A percentile compares a stretch with the other conserved stretches of the same genome.
These are phyloP conservation scores for Ricinus communis DNA, from an alignment of 345 rosid genomes.

Conservation along the genomic window DNA sequence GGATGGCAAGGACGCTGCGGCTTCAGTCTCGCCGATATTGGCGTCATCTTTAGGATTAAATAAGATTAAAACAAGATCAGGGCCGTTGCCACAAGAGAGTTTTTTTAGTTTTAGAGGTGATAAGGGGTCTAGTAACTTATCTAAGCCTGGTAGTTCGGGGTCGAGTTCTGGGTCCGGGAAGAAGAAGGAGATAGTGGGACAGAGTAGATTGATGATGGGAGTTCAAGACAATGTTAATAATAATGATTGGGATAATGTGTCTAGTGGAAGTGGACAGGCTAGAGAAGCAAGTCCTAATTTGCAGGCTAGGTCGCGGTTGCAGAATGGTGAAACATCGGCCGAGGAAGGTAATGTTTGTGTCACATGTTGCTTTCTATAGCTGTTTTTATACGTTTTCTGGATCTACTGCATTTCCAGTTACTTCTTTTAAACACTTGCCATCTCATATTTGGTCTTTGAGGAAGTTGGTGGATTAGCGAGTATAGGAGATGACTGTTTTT, in stretches of 20 bases:
- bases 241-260: slow-evolving; percentile 41
- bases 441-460: not conserved
- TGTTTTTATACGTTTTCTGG: not conserved
- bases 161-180: slow-evolving; percentile 37
- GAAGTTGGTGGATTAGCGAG: not conserved
- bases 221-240: slow-evolving; percentile 30
- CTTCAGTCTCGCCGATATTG: slow-evolving; percentile 73
- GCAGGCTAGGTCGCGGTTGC: slow-evolving; percentile 49
- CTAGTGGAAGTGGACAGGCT: slow-evolving; percentile 51
- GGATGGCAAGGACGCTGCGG: slow-evolving; percentile 41
- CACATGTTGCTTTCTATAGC: not conserved
- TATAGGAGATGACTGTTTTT: not conserved
- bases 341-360: slow-evolving; percentile 46
- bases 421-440: not conserved
- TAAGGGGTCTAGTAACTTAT: slow-evolving; percentile 72
- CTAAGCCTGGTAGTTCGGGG: slow-evolving; percentile 59
- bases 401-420: not conserved
- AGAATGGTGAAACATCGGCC: slow-evolving; percentile 64
- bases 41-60: slow-evolving; percentile 94
- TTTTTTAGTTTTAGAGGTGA: slow-evolving; percentile 58
- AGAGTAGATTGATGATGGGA: slow-evolving; percentile 32
- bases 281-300: slow-evolving; percentile 63
- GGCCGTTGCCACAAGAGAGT: slow-evolving; percentile 91
- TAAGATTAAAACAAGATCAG: slow-evolving; percentile 92
- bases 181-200: slow-evolving; percentile 47